A percentile compares a stretch with the other conserved stretches of the same genome.
Conservation (phyloP, 257 asterid genomes). For the Nicotiana undulata region DNA sequence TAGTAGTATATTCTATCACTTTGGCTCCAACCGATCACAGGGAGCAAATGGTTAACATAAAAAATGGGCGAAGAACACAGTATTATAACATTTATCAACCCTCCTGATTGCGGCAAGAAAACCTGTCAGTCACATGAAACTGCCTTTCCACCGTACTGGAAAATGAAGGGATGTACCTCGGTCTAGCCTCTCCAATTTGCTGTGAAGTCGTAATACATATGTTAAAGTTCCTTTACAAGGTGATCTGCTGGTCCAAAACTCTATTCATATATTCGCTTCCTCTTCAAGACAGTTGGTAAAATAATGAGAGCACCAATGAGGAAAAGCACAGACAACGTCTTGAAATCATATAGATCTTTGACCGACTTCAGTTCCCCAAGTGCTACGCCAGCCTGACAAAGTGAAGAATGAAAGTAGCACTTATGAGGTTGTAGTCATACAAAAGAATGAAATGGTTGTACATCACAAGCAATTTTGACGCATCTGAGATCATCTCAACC, state of each 20-base stretch:
- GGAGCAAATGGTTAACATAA: background rate
- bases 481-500: background rate
- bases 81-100: background rate
- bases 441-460: background rate
- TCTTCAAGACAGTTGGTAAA: constrained; percentile 66
- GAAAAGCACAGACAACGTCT: constrained; percentile 74
- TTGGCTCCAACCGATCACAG: background rate
- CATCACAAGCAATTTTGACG: background rate
- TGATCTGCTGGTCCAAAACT: background rate
- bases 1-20: background rate
- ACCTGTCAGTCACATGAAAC: background rate
- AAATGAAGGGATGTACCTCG: background rate
- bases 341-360: constrained; percentile 68
- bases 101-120: background rate
- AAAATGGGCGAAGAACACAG: background rate
- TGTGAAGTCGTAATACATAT: background rate
- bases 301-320: constrained; percentile 61
- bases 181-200: background rate
- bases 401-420: background rate
- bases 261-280: constrained; percentile 67
- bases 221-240: background rate
- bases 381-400: constrained; percentile 75
- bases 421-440: background rate
- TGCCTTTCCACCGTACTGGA: background rate
- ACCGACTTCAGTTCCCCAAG: constrained; percentile 77